Evolutionary conservation across 1,139 yeast species (phyloP), one percentile per base, ranked within the genome.

Genomic region (Blastobotrys arbuscula): DNA sequence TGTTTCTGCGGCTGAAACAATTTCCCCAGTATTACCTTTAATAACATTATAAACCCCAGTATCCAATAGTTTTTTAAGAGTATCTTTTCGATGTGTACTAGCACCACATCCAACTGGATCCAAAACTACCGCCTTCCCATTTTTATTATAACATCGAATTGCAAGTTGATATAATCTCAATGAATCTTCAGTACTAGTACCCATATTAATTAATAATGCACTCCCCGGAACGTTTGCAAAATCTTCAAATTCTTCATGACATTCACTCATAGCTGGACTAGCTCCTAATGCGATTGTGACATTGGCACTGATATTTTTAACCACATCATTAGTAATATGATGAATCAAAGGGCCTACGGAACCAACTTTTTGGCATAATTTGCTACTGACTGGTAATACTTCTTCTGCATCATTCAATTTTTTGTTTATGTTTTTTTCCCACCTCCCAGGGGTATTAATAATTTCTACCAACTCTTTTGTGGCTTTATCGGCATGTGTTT

Each of bases 51-150:
- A 74, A 43, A 78, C 78, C 1, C 89, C 90, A 15, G 60, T 50
- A 42, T 81, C 74, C 37, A 89, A 65, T 10, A 88, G 59, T 1
- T 63, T 61, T 33, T 71, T 65, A 47, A 81, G 75, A 26, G 80
- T 71, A 2, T 66, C 62, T 34, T 72, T 68, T 51, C 97, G 71
- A 9, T 79, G 76, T 2, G 60, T 54, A 0, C 96, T 76, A 0
- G 96, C 96, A 26, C 96, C 96, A 39, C 84, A 88, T 0, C 92
- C 97, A 13, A 90, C 97, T 0, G 97, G 97, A 62, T 90, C 97
- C 58, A 84, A 82, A 0, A 89, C 78, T 36, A 88, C 75, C 6
- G 86, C 90, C 48, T 75, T 73, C 8, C 79, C 77, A 16, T 67
- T 60, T 23, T 63, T 63, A 60, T 84, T 84, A 62, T 89, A 88